phyloP scores from a whole-genome alignment of 164 flowering plant genomes.

The Sedum album region DNA sequence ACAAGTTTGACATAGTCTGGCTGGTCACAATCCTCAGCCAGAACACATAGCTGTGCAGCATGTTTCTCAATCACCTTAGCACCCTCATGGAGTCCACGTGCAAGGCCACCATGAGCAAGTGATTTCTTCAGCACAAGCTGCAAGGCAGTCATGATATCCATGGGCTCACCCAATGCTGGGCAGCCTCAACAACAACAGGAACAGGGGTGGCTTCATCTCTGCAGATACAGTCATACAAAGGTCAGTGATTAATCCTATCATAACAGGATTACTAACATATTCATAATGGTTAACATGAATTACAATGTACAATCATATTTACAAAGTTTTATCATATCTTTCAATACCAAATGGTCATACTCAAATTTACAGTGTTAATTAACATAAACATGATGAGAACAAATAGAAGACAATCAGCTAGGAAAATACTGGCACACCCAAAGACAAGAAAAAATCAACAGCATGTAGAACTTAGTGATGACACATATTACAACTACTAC shows the following conservation, averaged over 20 bases:
- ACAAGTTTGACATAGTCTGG: conserved; percentile 69
- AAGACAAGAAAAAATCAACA: too few species aligned
- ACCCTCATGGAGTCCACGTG: conserved; percentile 63
- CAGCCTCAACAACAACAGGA: conserved; percentile 26
- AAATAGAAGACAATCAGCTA: too few species aligned
- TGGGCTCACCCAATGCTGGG: conserved; percentile 47
- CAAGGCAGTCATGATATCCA: conserved; percentile 52
- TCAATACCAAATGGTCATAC: too few species aligned
- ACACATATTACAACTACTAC: too few species aligned
- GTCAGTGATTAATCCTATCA: not conserved
- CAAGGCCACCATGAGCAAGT: conserved; percentile 61
- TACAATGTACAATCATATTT: too few species aligned
- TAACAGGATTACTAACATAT: not conserved
- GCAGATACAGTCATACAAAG: conserved; percentile 7
- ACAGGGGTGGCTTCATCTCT: conserved; percentile 30
- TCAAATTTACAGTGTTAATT: too few species aligned
- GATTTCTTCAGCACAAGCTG: conserved; percentile 67
- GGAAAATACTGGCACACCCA: too few species aligned
- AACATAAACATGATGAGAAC: too few species aligned
- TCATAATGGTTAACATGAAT: too few species aligned
- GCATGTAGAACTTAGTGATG: too few species aligned
- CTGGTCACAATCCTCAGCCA: conserved; percentile 77
- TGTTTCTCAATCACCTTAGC: conserved; percentile 79
- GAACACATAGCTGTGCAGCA: conserved; percentile 65
- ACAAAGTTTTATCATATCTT: too few species aligned